phyloP scores from a whole-genome alignment of 106 monocot species.

The Platanthera zijinensis region DNA sequence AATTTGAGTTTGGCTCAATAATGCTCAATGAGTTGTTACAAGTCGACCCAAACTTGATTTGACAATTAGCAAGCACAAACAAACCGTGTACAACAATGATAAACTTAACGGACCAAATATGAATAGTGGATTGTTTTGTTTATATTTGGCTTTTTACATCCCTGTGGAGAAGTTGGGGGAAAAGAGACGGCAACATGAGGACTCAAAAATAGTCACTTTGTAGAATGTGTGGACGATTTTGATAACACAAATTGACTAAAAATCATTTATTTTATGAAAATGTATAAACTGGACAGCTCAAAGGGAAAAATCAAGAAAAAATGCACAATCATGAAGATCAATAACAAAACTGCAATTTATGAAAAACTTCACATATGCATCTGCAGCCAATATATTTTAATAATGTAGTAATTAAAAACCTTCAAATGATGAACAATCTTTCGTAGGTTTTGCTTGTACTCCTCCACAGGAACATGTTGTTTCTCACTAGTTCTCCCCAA shows the following conservation, averaged over 20 bases:
- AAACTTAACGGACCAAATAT: no score
- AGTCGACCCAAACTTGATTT: no score
- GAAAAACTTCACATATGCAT: background rate
- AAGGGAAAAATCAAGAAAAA: background rate
- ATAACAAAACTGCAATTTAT: background rate
- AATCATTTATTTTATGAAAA: background rate
- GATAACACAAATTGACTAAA: background rate
- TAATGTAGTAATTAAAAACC: constrained; percentile 27
- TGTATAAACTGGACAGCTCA: background rate
- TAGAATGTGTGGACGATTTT: background rate
- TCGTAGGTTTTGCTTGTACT: constrained; percentile 73
- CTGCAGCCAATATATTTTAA: background rate
- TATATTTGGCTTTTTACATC: no score
- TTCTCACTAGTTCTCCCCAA: constrained; percentile 56
- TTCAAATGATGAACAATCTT: constrained; percentile 81
- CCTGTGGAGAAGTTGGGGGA: no score
- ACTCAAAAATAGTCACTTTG: background rate
- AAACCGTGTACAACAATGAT: no score
- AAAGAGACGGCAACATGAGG: background rate
- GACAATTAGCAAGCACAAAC: no score
- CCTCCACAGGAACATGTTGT: constrained; percentile 80
- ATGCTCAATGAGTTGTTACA: no score
- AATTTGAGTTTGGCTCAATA: no score
- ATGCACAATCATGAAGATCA: background rate
- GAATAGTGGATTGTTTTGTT: no score